These are phyloP conservation scores for Quercus aquifolioides DNA, from an alignment of 306 rosid genomes.

Conservation along the genomic window DNA sequence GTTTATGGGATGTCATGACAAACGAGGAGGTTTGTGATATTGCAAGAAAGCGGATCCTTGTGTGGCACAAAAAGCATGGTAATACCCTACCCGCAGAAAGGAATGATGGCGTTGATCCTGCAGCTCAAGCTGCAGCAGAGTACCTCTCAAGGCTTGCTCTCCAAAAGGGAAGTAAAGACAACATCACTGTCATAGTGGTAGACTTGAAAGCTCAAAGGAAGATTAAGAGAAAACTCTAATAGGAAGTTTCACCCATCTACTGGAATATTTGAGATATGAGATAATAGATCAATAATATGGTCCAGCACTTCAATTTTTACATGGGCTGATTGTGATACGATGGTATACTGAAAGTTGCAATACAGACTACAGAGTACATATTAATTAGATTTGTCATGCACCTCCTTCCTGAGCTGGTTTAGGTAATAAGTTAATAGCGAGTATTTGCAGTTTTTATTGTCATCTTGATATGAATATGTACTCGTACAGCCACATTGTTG, in stretches of 20 bases:
- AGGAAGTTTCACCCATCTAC: conserved; percentile 10
- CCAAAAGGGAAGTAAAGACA: conserved; percentile 80
- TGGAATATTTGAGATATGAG: conserved; percentile 16
- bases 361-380: not conserved
- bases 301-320: conserved; percentile 35
- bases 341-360: conserved; percentile 17
- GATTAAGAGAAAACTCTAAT: conserved; percentile 44
- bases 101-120: conserved; percentile 54
- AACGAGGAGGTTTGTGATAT: conserved; percentile 79
- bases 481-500: no score
- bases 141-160: conserved; percentile 66
- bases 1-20: conserved; percentile 82
- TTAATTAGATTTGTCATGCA: no score
- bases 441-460: no score
- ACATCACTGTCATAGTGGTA: conserved; percentile 69
- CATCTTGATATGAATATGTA: no score
- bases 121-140: conserved; percentile 77
- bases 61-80: conserved; percentile 73
- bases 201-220: conserved; percentile 80
- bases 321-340: conserved; percentile 30
- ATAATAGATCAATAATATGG: conserved; percentile 17
- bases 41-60: conserved; percentile 69
- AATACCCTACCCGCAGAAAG: conserved; percentile 15
- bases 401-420: no score
- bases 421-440: no score